Evolutionary conservation across 2,329 filamentous ascomycete genomes (phyloP), one percentile per base, ranked within the genome.

Genomic region (Phialocephala sp.): DNA sequence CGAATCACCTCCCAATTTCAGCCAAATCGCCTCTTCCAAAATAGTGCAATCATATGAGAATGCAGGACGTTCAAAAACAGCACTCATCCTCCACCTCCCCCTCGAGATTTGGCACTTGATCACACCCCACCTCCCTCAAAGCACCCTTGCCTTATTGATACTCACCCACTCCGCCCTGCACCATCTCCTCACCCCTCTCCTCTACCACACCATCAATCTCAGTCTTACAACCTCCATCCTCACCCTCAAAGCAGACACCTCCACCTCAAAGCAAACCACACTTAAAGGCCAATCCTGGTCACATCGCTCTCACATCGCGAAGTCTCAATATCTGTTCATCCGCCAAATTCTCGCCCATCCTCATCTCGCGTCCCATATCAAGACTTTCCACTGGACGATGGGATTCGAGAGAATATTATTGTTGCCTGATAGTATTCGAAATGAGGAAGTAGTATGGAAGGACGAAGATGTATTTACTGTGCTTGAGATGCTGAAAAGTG

Each of bases 321-420:
- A 14, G 39, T 57, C 55, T 12, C 55, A 57, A 39, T 24, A 37
- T 14, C 35, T 57, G 12, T 41, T 57, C 35, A 39, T 57, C 20
- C 18, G 35, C 3, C 36, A 36, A 15, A 35, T 60, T 1, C 58
- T 60, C n/a, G 58, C 58, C 4, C 39, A 37, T 18, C 58, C 58
- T 5, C 22, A 60, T 4, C 41, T 60, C 9, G 58, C 39, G 2
- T 12, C n/a, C 8, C 27, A 47, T 18, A 27, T 60, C 27, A 35
- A n/a, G n/a, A n/a, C 14, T 35, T 24, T 60, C 12, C 14, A n/a
- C 12, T 60, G 58, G 58, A 36, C 43, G 14, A 35, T 52, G 12
- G 58, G 58, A 36, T 20, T 60, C 11, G 39, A 50, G 18, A 60
- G 43, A n/a, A 52, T 47, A 43, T 41, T 8, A 15, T 37, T 60